These are phyloP conservation scores for Cocos nucifera DNA, from an alignment of 176 grass and related monocot genomes.

Conservation along the genomic window DNA sequence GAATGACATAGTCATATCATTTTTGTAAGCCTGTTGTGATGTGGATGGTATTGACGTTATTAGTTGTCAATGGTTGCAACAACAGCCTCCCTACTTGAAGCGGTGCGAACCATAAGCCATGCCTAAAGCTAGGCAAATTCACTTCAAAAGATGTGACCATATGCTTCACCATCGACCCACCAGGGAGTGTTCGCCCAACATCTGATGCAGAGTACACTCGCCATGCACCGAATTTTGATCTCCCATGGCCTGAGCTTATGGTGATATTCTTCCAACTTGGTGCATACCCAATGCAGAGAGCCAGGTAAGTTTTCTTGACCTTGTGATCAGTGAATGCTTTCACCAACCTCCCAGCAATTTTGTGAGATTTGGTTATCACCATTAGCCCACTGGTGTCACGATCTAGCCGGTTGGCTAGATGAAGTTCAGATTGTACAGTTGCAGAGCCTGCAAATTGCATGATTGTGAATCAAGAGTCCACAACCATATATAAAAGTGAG, in stretches of 20 bases:
- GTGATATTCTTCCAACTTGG: conserved; percentile 46
- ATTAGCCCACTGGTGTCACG: conserved; percentile 92
- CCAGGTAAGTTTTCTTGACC: conserved; percentile 78
- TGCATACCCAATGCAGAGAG: conserved; percentile 45
- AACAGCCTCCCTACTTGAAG: no score
- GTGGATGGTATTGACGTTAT: no score
- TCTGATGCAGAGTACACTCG: conserved; percentile 59
- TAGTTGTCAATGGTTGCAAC: no score
- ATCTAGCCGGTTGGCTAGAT: conserved; percentile 75
- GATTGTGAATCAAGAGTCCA: background rate
- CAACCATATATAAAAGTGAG: background rate
- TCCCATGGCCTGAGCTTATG: conserved; percentile 71
- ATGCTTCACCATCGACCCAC: conserved; percentile 58
- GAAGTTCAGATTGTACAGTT: conserved; percentile 35
- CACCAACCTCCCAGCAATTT: conserved; percentile 61
- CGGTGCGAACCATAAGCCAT: no score
- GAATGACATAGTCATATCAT: no score
- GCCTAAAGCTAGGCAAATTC: no score
- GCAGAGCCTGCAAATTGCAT: conserved; percentile 26
- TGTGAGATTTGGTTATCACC: conserved; percentile 91
- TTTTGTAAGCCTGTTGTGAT: no score
- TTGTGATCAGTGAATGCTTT: conserved; percentile 77
- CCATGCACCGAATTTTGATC: conserved; percentile 81
- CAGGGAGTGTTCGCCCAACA: conserved; percentile 46
- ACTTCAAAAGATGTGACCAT: conserved; percentile 75